Base-by-base conservation (phyloP, 164 flowering plant species). In the Amborella trichopoda region DNA sequence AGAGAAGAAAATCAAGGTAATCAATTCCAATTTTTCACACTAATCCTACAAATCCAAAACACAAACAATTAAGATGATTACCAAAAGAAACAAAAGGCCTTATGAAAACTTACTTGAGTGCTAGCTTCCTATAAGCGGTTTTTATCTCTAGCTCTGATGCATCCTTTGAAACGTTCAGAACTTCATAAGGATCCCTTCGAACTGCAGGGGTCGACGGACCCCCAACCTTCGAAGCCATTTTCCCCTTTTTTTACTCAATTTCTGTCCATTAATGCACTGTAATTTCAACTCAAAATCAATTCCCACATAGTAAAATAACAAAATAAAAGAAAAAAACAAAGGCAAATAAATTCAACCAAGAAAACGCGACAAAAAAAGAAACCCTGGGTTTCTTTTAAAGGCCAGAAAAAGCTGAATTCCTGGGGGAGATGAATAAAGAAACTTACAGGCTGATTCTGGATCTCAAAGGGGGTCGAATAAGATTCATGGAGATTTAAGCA, bases 131-230 rank as follows among this genome's bases (percentile, higher is more conserved):
- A 30, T 90, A 90, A 17, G 98, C 91, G 26, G 87, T 67, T 56
- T 90, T 90, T 46, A 90, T 90, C 63, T 90, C 95, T 69, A 86
- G 98, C 62, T 90, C 98, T 10, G 81, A 58, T 3, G 96, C 63
- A 54, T 90, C 94, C 52, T 70, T 79, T 4, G 91, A 49, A 0
- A 90, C 89, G 40, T 55, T 52, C 54, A 90, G 54, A 3, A 90
- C 97, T 80, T 90, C 98, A 45, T 90, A 90, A 0, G 93, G 98
- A 68, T 90, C 98, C 36, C 94, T 52, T n/a, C 97, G 74, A 41
- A 55, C 22, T 0, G 65, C 75, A 11, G 80, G 78, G 17, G 72
- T 62, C 13, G 93, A 83, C n/a, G 85, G 40, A 24, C 83, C 85
- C 61, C 78, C 89, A 54, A 52, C 25, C 64, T 73, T 80, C 48